phyloP scores from a whole-genome alignment of 176 grass and related monocot species.

The Guadua angustifolia region DNA sequence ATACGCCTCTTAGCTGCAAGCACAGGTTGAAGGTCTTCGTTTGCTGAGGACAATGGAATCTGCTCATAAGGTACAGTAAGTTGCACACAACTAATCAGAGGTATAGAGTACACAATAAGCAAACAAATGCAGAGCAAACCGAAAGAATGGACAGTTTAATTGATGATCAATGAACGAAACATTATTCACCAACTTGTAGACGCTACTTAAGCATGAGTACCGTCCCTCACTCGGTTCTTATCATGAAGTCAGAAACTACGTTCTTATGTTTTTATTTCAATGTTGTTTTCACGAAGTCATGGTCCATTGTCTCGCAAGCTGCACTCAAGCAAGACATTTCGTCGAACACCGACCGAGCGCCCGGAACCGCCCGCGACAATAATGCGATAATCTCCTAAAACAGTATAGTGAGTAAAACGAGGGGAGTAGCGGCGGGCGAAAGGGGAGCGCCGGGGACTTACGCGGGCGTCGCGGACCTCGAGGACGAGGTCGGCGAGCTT shows the following conservation, averaged over 20 bases:
- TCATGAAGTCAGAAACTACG: background rate
- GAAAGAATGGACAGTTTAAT: background rate
- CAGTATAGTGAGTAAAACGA: background rate
- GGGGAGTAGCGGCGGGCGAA: background rate
- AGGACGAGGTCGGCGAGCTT: constrained; percentile 90
- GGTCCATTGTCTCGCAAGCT: background rate
- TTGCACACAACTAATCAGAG: constrained; percentile 33
- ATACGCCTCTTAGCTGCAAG: constrained; percentile 76
- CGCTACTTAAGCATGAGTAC: background rate
- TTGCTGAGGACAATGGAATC: constrained; percentile 87
- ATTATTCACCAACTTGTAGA: background rate
- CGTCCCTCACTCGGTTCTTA: background rate
- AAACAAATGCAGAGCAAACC: constrained; percentile 1
- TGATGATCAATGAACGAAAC: background rate
- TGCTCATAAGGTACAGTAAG: constrained; percentile 54
- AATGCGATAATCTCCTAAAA: background rate
- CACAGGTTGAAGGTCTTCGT: constrained; percentile 78
- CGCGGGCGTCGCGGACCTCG: constrained; percentile 93
- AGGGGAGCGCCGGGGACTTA: constrained; percentile 13
- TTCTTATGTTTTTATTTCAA: background rate
- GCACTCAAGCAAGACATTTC: constrained; percentile 13
- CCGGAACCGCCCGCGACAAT: background rate
- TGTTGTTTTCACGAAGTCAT: background rate
- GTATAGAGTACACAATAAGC: constrained; percentile 7
- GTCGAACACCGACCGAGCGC: constrained; percentile 27